Base-by-base conservation (phyloP, 257 asterid genomes). In the Ophiorrhiza pumila region DNA sequence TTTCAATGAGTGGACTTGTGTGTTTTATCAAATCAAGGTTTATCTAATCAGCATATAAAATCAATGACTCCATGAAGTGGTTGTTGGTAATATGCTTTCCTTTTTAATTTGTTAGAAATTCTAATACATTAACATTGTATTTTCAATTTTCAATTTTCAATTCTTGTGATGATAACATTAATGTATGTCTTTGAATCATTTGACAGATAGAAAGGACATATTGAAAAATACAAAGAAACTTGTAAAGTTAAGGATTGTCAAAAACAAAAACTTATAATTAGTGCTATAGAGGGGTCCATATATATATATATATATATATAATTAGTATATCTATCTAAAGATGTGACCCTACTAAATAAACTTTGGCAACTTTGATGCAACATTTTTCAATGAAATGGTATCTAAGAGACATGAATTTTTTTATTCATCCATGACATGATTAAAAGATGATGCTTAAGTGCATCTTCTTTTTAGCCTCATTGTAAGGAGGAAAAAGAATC, bases 291-390 rank as follows among this genome's bases (percentile, higher is more conserved):
- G n/a, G n/a, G n/a, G n/a, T n/a, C n/a, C n/a, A n/a, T n/a, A n/a
- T n/a, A n/a, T n/a, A n/a, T n/a, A n/a, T n/a, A n/a, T n/a, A n/a
- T n/a, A n/a, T n/a, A n/a, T n/a, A n/a, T n/a, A n/a, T n/a, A n/a
- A n/a, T n/a, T n/a, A n/a, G n/a, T n/a, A n/a, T n/a, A n/a, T n/a
- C n/a, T n/a, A n/a, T n/a, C n/a, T n/a, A n/a, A 74, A 69, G 68
- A 45, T 46, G 65, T 73, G 85, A 69, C 68, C 82, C 83, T 76
- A 84, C 76, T 10, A 62, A 68, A 53, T 49, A 67, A n/a, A 69
- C 77, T 84, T 87, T 82, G 77, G 78, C 79, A 73, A 79, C 64
- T 67, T 84, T 82, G 80, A 80, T 74, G 80, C 72, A 74, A 37
- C 76, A 78, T 74, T 74, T 68, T 58, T 56, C 56, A 74, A 73